Evolutionary conservation across 2,329 filamentous ascomycete genomes (phyloP).

Genomic region (Monosporascus cannonballus): DNA sequence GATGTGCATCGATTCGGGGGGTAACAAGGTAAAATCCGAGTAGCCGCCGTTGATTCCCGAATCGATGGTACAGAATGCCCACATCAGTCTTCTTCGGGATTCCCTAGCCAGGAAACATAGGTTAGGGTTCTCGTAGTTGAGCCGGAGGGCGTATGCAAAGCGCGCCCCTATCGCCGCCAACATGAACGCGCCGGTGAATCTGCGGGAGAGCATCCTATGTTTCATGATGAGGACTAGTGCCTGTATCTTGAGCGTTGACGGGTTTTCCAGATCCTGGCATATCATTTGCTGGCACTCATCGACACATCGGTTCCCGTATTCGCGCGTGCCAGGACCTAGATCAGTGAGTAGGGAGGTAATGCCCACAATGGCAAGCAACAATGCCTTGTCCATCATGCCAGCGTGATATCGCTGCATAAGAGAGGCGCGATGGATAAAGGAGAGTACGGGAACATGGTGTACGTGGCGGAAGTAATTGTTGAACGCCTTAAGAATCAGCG

Average conservation of each 20-base stretch:
- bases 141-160: constrained; percentile 41
- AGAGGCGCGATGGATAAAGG: constrained; percentile 52
- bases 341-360: constrained; percentile 52
- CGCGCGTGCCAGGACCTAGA: constrained; percentile 43
- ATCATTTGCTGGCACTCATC: constrained; percentile 49
- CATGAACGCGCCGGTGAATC: constrained; percentile 42
- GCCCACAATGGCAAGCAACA: constrained; percentile 48
- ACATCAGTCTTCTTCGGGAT: constrained; percentile 33
- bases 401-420: constrained; percentile 54
- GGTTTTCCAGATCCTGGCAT: constrained; percentile 46
- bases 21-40: constrained; percentile 40
- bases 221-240: constrained; percentile 40
- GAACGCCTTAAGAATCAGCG: constrained; percentile 45
- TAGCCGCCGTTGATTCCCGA: constrained; percentile 40
- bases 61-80: constrained; percentile 43
- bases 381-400: constrained; percentile 47
- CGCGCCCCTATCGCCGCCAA: constrained; percentile 38
- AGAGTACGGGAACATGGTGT: constrained; percentile 53
- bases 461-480: constrained; percentile 53
- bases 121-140: constrained; percentile 42
- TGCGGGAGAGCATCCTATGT: constrained; percentile 38
- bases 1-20: constrained; percentile 36
- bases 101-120: constrained; percentile 33
- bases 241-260: constrained; percentile 50
- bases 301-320: constrained; percentile 48